Evolutionary conservation across 2,329 filamentous ascomycete genomes (phyloP).

Genomic region (Coniochaeta prunicola): DNA sequence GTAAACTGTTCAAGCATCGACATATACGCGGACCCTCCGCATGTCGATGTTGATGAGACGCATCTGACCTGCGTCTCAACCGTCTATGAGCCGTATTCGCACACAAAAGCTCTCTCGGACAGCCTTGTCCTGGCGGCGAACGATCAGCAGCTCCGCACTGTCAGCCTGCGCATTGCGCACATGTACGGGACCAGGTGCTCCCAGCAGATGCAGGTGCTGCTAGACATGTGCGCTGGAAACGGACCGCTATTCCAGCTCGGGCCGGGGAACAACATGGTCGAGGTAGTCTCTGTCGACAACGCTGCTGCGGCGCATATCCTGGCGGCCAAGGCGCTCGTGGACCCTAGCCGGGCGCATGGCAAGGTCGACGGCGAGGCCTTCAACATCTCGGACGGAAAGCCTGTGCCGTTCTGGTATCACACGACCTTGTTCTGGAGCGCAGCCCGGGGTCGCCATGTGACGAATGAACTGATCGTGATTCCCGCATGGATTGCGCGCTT

Average conservation of each 20-base stretch:
- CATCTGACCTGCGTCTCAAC: constrained; percentile 4
- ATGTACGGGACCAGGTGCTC: constrained; percentile 25
- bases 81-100: constrained; percentile 15
- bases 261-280: constrained; percentile 16
- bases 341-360: constrained; percentile 5
- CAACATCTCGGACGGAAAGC: constrained; percentile 25
- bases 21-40: constrained; percentile 18
- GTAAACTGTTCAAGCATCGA: constrained; percentile 24
- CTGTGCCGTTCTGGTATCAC: constrained; percentile 24
- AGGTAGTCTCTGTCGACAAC: constrained; percentile 20
- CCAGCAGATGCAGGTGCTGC: constrained; percentile 17
- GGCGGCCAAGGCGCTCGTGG: constrained; percentile 19
- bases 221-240: constrained; percentile 9
- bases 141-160: constrained; percentile 15
- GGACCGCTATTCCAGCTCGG: constrained; percentile 14
- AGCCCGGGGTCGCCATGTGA: constrained; percentile 5
- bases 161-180: constrained; percentile 17
- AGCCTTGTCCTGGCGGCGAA: constrained; percentile 21
- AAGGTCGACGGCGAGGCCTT: constrained; percentile 25
- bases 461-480: not conserved
- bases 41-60: constrained; percentile 15
- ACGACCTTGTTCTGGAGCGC: constrained; percentile 15
- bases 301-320: constrained; percentile 17
- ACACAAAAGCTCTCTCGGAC: constrained; percentile 25
- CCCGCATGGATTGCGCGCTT: not conserved